Base-by-base conservation (phyloP, 108 stramenopile genomes). In the Chaetoceros muelleri region DNA sequence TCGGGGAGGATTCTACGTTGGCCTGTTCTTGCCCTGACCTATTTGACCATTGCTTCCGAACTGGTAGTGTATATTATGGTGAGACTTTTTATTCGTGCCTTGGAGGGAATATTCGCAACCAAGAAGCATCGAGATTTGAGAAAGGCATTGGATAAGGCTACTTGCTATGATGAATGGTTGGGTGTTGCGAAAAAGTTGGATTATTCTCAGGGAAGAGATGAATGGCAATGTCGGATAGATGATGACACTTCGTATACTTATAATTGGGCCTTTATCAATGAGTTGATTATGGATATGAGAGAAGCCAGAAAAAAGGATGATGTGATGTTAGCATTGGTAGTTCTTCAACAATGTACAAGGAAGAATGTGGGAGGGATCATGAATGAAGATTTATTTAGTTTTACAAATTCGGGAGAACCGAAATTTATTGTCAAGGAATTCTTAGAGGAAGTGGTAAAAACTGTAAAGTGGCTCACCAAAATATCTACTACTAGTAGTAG, bases 361-460 rank as follows among this genome's bases (percentile, higher is more conserved):
- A 85, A 87, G 55, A 94, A 94, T 73, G 85, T 94, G 2, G 92
- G 92, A 3, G 92, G 92, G 0, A 81, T 94, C 34, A 94, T 94
- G 92, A 81, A 76, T 48, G 81, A 81, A 60, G 81, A 90, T 44
- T 68, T 87, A 55, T 91, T 91, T 57, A 64, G 71, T 13, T 85
- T 71, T 48, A 84, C 86, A 24, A 83, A 94, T 58, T 82, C 77
- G 1, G 92, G 92, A 48, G 88, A 84, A 64, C 86, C 90, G 0
- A 93, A 88, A 52, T 46, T 50, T 2, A 63, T 88, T 18, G 90
- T 88, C 8, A 58, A 34, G 17, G 86, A 90, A 29, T 94, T 94
- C 57, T 66, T 90, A 7, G 65, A 76, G 0, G 82, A 90, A 57
- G 87, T 89, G 3, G 76, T 60, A 20, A 71, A 50, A 21, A 93